These are phyloP conservation scores for Stropharia rugosoannulata DNA, from an alignment of 768 basidiomycete genomes.

Conservation along the genomic window DNA sequence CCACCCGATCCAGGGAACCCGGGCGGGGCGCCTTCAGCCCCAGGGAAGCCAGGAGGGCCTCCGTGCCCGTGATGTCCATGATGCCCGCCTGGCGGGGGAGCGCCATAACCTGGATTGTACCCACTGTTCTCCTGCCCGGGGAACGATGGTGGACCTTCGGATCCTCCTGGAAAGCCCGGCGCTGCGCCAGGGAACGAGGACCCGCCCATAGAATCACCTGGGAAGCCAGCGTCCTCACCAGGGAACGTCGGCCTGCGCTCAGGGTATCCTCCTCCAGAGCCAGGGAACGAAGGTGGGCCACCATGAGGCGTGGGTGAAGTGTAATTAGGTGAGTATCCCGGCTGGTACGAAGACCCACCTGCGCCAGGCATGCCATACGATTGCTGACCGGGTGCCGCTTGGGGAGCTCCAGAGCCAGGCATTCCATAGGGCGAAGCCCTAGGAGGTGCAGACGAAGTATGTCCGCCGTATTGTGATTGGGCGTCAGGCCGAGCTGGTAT, in stretches of 20 bases:
- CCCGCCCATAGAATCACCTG: conserved; percentile 10
- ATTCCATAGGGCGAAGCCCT: conserved; percentile 20
- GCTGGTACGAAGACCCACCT: conserved; percentile 13
- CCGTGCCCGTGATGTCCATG: conserved; percentile 15
- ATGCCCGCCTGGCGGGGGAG: conserved; percentile 10
- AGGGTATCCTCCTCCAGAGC: conserved; percentile 9
- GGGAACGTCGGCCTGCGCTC: conserved; percentile 23
- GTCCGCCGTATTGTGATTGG: not conserved
- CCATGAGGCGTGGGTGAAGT: conserved; percentile 20
- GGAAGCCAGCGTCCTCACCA: conserved; percentile 17
- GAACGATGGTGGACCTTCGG: conserved; percentile 16
- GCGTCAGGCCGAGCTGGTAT: conserved; percentile 14
- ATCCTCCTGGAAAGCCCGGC: conserved; percentile 3
- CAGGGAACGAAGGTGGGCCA: conserved; percentile 19
- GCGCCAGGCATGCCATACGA: conserved; percentile 18
- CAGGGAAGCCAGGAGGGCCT: conserved; percentile 8
- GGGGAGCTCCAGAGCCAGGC: conserved; percentile 23
- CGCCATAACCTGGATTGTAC: not conserved
- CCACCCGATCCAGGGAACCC: conserved; percentile 37
- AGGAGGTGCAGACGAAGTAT: conserved; percentile 19
- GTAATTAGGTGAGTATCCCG: conserved; percentile 26
- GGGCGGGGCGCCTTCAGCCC: conserved; percentile 25
- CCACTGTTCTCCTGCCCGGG: conserved; percentile 13
- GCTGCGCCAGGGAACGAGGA: conserved; percentile 23
- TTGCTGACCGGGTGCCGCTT: conserved; percentile 25